Percentiles rank a stretch among this genome's conserved stretches.
These are phyloP conservation scores for Arabidopsis arenosa DNA, from an alignment of 345 rosid species.

Conservation along the genomic window DNA sequence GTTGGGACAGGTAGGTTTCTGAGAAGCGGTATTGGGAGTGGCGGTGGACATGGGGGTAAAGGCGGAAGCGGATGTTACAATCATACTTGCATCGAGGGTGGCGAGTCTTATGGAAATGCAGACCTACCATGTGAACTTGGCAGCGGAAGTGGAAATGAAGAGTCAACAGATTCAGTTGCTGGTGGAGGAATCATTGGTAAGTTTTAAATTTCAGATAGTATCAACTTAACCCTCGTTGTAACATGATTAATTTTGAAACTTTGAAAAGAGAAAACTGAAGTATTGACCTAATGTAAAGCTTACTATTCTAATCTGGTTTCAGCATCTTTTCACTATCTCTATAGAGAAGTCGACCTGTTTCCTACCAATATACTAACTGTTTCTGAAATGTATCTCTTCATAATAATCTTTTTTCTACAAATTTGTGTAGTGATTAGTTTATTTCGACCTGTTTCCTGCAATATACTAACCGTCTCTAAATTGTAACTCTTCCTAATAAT, in stretches of 20 bases:
- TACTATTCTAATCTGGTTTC: neutral
- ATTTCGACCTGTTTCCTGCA: conserved; percentile 14
- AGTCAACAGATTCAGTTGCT: conserved; percentile 67
- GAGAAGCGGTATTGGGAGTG: conserved; percentile 78
- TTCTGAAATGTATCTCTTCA: conserved; percentile 2
- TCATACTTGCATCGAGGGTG: conserved; percentile 74
- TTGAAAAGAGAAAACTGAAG: neutral
- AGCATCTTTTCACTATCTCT: neutral
- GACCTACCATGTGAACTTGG: conserved; percentile 97
- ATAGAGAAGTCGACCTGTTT: conserved; percentile 11
- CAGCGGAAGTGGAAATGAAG: conserved; percentile 89
- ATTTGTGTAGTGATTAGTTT: conserved; percentile 7
- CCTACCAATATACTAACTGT: neutral
- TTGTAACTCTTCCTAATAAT: conserved; percentile 16
- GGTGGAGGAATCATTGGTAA: conserved; percentile 95
- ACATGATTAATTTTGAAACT: neutral
- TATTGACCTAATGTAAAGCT: neutral
- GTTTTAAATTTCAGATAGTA: conserved; percentile 19
- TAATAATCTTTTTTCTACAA: neutral
- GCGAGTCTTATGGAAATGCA: conserved; percentile 74
- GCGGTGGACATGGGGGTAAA: conserved; percentile 96
- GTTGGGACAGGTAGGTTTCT: conserved; percentile 76
- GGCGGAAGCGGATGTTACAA: conserved; percentile 86
- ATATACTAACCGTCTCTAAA: neutral
- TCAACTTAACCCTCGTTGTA: neutral